Evolutionary conservation across 139 green algal species (phyloP).

Genomic region (Coccomyxa sp.): DNA sequence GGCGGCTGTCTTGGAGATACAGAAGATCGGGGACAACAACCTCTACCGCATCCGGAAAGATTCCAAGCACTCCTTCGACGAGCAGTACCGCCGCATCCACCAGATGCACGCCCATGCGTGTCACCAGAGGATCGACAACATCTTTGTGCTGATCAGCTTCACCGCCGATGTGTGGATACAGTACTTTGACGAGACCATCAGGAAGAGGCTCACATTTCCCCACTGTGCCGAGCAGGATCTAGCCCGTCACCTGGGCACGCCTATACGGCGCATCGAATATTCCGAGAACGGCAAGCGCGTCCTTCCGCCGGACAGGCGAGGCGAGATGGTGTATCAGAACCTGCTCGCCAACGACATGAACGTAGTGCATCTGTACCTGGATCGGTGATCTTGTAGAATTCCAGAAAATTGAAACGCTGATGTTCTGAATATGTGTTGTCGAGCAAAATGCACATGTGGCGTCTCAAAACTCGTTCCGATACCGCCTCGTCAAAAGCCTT

Average conservation of each 20-base stretch:
- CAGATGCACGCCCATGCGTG: neutral
- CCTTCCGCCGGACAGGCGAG: neutral
- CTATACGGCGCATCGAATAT: neutral
- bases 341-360: neutral
- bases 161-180: neutral
- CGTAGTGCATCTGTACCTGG: neutral
- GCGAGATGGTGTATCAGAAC: neutral
- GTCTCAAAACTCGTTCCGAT: neutral
- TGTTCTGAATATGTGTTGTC: neutral
- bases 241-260: neutral
- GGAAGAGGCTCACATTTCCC: neutral
- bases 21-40: neutral
- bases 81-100: neutral
- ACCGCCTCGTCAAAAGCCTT: neutral
- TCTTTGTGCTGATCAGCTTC: conserved; percentile 1
- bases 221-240: neutral
- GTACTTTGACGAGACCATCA: neutral
- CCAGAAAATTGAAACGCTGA: neutral
- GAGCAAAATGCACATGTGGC: neutral
- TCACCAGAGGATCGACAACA: neutral
- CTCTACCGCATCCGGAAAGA: neutral
- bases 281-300: neutral
- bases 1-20: neutral
- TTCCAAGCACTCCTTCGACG: neutral
- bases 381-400: neutral